phyloP scores from a whole-genome alignment of 2,329 filamentous ascomycete species.

The Pezicula radicicola region DNA sequence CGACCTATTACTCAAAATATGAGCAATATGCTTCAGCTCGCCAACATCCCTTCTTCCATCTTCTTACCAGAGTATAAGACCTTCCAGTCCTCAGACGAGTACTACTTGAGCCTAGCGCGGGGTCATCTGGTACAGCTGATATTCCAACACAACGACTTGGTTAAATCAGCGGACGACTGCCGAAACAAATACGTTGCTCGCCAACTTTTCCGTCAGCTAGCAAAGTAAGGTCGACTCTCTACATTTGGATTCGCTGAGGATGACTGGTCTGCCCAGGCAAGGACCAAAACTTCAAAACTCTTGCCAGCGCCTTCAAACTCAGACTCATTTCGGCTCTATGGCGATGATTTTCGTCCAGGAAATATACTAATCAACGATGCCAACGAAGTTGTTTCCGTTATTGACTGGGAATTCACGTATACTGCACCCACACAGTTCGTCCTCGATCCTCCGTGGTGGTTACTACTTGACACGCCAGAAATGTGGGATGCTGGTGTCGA shows the following conservation, averaged over 20 bases:
- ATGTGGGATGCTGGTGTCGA: constrained; percentile 27
- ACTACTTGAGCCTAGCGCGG: constrained; percentile 5
- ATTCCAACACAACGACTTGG: constrained; percentile 36
- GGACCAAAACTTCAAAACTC: neutral
- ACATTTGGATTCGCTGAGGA: constrained; percentile 4
- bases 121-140: neutral
- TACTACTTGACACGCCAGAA: constrained; percentile 29
- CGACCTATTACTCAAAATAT: constrained; percentile 5
- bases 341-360: constrained; percentile 29
- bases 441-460: constrained; percentile 34
- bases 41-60: neutral
- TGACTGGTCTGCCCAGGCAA: constrained; percentile 15
- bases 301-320: constrained; percentile 14
- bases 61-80: neutral
- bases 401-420: constrained; percentile 30
- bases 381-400: constrained; percentile 25
- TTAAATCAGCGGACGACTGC: constrained; percentile 34
- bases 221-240: constrained; percentile 9
- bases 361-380: constrained; percentile 30
- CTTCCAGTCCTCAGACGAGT: neutral
- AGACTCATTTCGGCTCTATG: constrained; percentile 21
- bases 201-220: constrained; percentile 34
- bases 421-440: constrained; percentile 28
- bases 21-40: constrained; percentile 7
- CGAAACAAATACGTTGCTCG: too few species aligned